phyloP scores from a whole-genome alignment of 331 rosid species.

The Telfairia occidentalis region DNA sequence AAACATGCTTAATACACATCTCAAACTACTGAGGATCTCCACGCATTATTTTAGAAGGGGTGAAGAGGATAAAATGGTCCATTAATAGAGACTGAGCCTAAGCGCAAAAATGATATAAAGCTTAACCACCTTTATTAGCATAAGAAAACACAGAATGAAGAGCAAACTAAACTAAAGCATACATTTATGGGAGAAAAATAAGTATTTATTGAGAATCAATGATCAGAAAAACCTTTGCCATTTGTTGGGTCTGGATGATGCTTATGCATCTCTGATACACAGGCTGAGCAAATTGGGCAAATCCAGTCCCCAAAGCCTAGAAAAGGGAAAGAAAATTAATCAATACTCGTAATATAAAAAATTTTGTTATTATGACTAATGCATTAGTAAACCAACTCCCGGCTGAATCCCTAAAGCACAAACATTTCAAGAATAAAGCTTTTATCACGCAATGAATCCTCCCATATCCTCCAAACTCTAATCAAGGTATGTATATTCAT shows the following conservation, averaged over 20 bases:
- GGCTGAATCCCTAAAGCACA: background rate
- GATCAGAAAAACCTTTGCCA: slow-evolving; percentile 56
- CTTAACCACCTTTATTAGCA: background rate
- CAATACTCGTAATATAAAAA: background rate
- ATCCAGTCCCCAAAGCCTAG: slow-evolving; percentile 90
- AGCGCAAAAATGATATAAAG: background rate
- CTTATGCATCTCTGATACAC: slow-evolving; percentile 92
- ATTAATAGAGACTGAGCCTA: background rate
- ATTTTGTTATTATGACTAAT: background rate
- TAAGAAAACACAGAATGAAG: background rate
- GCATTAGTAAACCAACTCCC: background rate
- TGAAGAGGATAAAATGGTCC: background rate
- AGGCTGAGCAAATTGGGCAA: slow-evolving; percentile 83
- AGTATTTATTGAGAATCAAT: background rate
- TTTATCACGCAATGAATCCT: background rate
- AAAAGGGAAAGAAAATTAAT: slow-evolving; percentile 16
- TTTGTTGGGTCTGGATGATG: slow-evolving; percentile 83
- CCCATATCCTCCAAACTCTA: background rate
- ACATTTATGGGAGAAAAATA: background rate
- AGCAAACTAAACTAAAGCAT: slow-evolving; percentile 1
- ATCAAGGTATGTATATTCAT: background rate
- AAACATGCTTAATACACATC: background rate
- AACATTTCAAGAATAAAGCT: background rate
- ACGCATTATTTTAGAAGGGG: background rate
- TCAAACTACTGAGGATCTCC: background rate